Base-by-base conservation (phyloP, 306 rosid species). In the Rubus idaeus region DNA sequence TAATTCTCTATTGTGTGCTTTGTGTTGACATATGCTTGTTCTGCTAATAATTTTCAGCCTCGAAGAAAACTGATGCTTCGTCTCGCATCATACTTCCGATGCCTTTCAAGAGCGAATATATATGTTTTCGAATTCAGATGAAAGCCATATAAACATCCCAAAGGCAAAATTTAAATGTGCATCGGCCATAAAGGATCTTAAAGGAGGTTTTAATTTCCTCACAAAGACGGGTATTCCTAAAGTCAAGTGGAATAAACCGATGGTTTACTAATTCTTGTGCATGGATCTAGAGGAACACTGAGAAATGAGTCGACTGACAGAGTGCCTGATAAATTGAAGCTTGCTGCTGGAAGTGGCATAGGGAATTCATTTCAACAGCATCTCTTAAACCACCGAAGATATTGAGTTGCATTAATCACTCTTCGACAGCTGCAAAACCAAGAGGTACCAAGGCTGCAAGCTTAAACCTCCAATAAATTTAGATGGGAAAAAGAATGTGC, bases 331-430 rank as follows among this genome's bases (percentile, higher is more conserved):
- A 62, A 60, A 70, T 73, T 69, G 77, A 78, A 87, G 88, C 75
- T 18, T 68, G 53, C 68, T 60, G 77, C 80, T 58, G 83, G 64
- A 81, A 72, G 68, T 69, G 82, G 65, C n/a, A n/a, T n/a, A n/a
- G n/a, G 69, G 78, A 83, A 60, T 39, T 42, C n/a, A 73, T 69
- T 56, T n/a, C 81, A 46, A 41, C 86, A 37, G 73, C 83, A 21
- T 77, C 75, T 72, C 84, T 57, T 61, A 85, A 85, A 78, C 86
- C 86, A 20, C 83, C 80, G 5, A 88, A 82, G 87, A 62, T 80
- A 51, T 63, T 73, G 20, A 76, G 73, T 71, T n/a, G 67, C 63
- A 45, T 20, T 71, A 79, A 64, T 66, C 68, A 67, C 53, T 18
- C 64, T 67, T 56, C 79, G 16, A 60, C 30, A 76, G 60, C 68